Evolutionary conservation across 176 grass and related monocot genomes (phyloP).

Genomic region (Musa acuminata): DNA sequence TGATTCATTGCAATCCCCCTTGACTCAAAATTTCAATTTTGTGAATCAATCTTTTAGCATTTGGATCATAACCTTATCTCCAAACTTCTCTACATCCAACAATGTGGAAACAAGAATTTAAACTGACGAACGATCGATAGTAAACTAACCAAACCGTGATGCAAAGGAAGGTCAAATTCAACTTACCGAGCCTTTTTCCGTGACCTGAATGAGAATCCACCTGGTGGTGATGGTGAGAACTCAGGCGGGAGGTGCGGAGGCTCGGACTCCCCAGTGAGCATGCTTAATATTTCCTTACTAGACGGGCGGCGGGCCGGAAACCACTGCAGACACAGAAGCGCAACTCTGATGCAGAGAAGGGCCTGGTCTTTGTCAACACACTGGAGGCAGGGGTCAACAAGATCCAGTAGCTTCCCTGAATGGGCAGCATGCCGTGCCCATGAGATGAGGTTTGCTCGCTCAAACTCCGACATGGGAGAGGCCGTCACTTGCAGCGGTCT

Average conservation of each 20-base stretch:
- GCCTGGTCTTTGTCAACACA: slow-evolving; percentile 64
- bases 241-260: slow-evolving; percentile 62
- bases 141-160: slow-evolving; percentile 18
- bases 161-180: slow-evolving; percentile 21
- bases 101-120: background rate
- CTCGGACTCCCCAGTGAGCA: slow-evolving; percentile 61
- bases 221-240: slow-evolving; percentile 77
- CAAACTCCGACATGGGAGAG: slow-evolving; percentile 83
- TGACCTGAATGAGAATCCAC: slow-evolving; percentile 55
- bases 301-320: slow-evolving; percentile 57
- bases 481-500: slow-evolving; percentile 75
- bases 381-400: slow-evolving; percentile 58
- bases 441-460: slow-evolving; percentile 80
- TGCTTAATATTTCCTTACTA: slow-evolving; percentile 50
- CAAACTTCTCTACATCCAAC: background rate
- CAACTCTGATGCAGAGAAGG: slow-evolving; percentile 71
- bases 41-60: background rate
- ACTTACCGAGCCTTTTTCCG: slow-evolving; percentile 58
- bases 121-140: background rate
- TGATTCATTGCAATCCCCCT: background rate
- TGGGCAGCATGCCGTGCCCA: slow-evolving; percentile 83
- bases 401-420: slow-evolving; percentile 66
- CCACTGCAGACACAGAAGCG: slow-evolving; percentile 82
- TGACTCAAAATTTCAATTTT: background rate
- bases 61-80: background rate